Percentiles rank a stretch among this genome's conserved stretches.
phyloP scores from a whole-genome alignment of 2,329 filamentous ascomycete species.

The Venturia carpophila region DNA sequence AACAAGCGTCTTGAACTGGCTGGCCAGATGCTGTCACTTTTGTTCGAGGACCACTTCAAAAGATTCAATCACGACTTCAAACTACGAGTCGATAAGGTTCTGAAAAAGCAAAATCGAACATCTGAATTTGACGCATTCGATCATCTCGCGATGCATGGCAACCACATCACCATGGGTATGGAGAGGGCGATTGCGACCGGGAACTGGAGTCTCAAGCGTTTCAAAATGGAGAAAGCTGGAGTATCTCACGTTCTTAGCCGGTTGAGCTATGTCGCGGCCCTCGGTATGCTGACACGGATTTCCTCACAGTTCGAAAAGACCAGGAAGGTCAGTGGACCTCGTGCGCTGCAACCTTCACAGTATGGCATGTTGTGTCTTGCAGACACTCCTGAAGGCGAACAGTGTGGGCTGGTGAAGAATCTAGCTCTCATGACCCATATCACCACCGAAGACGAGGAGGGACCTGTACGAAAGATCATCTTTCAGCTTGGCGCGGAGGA shows the following conservation, averaged over 20 bases:
- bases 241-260: slow-evolving; percentile 94
- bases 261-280: slow-evolving; percentile 88
- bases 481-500: slow-evolving; percentile 80
- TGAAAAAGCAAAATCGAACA: slow-evolving; percentile 88
- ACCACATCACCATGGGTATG: slow-evolving; percentile 84
- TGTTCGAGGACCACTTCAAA: slow-evolving; percentile 98
- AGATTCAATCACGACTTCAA: slow-evolving; percentile 85
- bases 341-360: slow-evolving; percentile 92
- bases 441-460: slow-evolving; percentile 91
- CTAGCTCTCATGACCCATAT: slow-evolving; percentile 98
- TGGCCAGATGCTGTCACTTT: slow-evolving; percentile 81
- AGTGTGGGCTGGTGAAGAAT: slow-evolving; percentile 96
- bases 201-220: slow-evolving; percentile 96
- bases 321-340: slow-evolving; percentile 87
- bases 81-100: slow-evolving; percentile 85
- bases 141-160: slow-evolving; percentile 75
- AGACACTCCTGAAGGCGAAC: slow-evolving; percentile 96
- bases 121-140: slow-evolving; percentile 80
- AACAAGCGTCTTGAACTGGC: slow-evolving; percentile 95
- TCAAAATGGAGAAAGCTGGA: slow-evolving; percentile 96
- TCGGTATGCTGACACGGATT: slow-evolving; percentile 99
- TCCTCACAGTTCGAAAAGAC: slow-evolving; percentile 99
- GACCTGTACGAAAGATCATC: slow-evolving; percentile 76
- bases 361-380: slow-evolving; percentile 98
- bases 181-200: slow-evolving; percentile 94